Evolutionary conservation across 2,329 filamentous ascomycete genomes (phyloP).

Genomic region (Dryadomyces quercivorus): DNA sequence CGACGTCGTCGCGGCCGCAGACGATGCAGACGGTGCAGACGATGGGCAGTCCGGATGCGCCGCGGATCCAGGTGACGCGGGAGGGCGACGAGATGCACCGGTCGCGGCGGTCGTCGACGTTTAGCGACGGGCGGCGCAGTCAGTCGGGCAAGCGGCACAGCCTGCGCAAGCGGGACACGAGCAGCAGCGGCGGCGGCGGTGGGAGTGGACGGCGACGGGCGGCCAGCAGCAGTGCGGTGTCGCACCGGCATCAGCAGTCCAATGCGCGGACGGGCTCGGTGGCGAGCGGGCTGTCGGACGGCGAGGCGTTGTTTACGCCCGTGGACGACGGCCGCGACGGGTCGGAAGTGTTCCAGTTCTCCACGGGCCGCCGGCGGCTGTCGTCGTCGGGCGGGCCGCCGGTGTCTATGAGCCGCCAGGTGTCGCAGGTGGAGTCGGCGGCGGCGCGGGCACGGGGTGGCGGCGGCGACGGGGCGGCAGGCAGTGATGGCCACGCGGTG

Average conservation of each 20-base stretch:
- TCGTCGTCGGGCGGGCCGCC: slow-evolving; percentile 21
- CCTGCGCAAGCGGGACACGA: slow-evolving; percentile 40
- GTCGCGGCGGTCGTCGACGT: slow-evolving; percentile 19
- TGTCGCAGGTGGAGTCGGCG: slow-evolving; percentile 33
- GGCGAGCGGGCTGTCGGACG: slow-evolving; percentile 29
- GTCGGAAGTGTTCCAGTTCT: slow-evolving; percentile 29
- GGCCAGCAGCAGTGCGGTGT: slow-evolving; percentile 27
- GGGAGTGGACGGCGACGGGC: slow-evolving; percentile 24
- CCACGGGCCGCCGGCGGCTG: slow-evolving; percentile 25
- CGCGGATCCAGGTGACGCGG: slow-evolving; percentile 65
- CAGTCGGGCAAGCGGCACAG: slow-evolving; percentile 37
- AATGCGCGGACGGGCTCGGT: background rate
- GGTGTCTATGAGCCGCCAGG: slow-evolving; percentile 28
- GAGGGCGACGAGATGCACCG: slow-evolving; percentile 31
- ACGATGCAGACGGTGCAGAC: slow-evolving; percentile 37
- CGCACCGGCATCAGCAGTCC: slow-evolving; percentile 19
- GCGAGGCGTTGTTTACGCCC: slow-evolving; percentile 38
- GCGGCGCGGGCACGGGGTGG: slow-evolving; percentile 23
- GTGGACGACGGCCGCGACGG: slow-evolving; percentile 25
- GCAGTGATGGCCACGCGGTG: slow-evolving; percentile 22
- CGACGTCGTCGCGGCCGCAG: slow-evolving; percentile 20
- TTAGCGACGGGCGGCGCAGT: slow-evolving; percentile 24
- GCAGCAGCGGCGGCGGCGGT: slow-evolving; percentile 21
- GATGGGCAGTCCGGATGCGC: slow-evolving; percentile 32
- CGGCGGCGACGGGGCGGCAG: slow-evolving; percentile 15